phyloP scores from a whole-genome alignment of 371 early-diverging fungal species.

The Amoeboaphelidium protococcarum region DNA sequence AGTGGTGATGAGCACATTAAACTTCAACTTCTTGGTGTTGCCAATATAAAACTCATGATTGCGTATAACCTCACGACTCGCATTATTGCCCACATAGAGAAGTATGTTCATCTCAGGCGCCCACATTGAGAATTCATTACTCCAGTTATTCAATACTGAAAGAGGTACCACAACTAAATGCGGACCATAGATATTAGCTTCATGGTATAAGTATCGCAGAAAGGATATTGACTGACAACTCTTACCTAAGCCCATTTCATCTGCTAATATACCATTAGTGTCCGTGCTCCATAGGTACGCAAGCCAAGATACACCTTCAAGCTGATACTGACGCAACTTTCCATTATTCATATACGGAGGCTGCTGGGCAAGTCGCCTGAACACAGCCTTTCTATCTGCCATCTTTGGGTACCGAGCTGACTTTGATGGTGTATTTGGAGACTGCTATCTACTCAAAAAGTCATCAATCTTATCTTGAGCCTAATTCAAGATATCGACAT shows the following conservation, averaged over 20 bases:
- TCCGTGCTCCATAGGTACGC: slow-evolving; percentile 88
- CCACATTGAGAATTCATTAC: slow-evolving; percentile 75
- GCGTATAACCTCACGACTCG: slow-evolving; percentile 50
- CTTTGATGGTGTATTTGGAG: slow-evolving; percentile 30
- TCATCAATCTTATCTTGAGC: slow-evolving; percentile 53
- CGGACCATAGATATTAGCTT: slow-evolving; percentile 61
- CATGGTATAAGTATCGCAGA: slow-evolving; percentile 70
- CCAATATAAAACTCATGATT: slow-evolving; percentile 63
- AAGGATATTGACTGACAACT: slow-evolving; percentile 96
- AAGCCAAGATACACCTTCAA: slow-evolving; percentile 96
- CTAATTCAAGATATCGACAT: slow-evolving; percentile 20
- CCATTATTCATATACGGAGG: slow-evolving; percentile 60
- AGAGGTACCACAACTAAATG: slow-evolving; percentile 85
- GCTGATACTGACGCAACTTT: slow-evolving; percentile 83
- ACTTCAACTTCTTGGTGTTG: slow-evolving; percentile 28
- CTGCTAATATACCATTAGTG: slow-evolving; percentile 83
- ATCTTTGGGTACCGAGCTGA: slow-evolving; percentile 12
- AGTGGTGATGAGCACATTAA: slow-evolving; percentile 79
- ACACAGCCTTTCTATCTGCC: slow-evolving; percentile 33
- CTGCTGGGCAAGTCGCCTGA: slow-evolving; percentile 41
- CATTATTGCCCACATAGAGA: slow-evolving; percentile 62
- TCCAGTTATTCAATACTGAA: slow-evolving; percentile 81
- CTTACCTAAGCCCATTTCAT: slow-evolving; percentile 80
- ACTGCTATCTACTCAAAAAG: slow-evolving; percentile 48
- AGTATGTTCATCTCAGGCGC: slow-evolving; percentile 76